Evolutionary conservation across 2,329 filamentous ascomycete genomes (phyloP).

Genomic region (Diaporthe aspalathi): DNA sequence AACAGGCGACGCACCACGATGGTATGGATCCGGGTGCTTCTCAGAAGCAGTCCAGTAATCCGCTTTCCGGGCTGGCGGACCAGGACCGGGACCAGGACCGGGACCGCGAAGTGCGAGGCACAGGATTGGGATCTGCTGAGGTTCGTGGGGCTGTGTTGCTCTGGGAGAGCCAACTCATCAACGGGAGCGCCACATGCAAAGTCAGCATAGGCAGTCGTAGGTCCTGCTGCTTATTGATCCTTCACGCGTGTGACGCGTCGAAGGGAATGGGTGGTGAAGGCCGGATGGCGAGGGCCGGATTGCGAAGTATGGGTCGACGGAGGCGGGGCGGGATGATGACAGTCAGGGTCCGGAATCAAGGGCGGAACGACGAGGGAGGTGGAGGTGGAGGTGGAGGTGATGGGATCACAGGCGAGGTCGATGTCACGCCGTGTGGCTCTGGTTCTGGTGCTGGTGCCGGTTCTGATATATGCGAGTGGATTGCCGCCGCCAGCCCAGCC

Average conservation of each 20-base stretch:
- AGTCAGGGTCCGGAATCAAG: neutral
- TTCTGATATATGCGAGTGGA: neutral
- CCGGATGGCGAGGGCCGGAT: no score
- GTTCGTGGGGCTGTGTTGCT: constrained; percentile 26
- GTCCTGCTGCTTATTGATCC: constrained; percentile 35
- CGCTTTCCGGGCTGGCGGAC: neutral
- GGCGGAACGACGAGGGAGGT: constrained; percentile 8
- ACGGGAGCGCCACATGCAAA: constrained; percentile 19
- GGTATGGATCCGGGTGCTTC: neutral
- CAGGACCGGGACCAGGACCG: neutral
- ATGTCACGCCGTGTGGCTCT: neutral
- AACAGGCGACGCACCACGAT: neutral
- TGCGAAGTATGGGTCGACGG: neutral
- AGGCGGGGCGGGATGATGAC: constrained; percentile 26
- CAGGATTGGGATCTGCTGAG: constrained; percentile 11
- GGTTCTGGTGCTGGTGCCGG: neutral
- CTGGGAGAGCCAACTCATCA: constrained; percentile 16
- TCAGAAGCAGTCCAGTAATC: neutral
- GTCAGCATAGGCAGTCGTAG: constrained; percentile 23
- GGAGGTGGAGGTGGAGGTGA: neutral
- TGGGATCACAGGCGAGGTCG: constrained; percentile 9
- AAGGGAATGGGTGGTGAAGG: neutral
- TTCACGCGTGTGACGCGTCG: neutral
- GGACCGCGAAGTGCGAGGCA: constrained; percentile 6
- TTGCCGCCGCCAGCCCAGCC: neutral